These are phyloP conservation scores for Agaricus blazei DNA, from an alignment of 768 basidiomycete species.

Conservation along the genomic window DNA sequence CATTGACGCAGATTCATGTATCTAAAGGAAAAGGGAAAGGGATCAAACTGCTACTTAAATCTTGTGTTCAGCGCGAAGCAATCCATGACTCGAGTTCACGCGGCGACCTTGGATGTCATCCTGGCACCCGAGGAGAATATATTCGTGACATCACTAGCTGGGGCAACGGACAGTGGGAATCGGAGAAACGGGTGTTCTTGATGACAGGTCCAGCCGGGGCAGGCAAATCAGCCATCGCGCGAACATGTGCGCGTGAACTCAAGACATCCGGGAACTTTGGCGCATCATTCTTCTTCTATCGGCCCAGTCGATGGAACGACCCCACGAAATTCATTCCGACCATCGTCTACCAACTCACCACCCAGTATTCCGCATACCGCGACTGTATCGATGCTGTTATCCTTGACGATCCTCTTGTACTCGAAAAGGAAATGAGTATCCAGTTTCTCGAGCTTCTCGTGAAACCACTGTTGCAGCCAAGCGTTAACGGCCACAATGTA, in stretches of 20 bases:
- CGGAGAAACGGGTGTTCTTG: no score
- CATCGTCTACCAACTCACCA: constrained; percentile 19
- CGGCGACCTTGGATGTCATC: constrained; percentile 11
- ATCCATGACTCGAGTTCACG: no score
- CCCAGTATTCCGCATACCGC: not conserved
- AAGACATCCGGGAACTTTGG: not conserved
- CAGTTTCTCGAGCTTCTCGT: not conserved
- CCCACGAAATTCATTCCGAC: not conserved
- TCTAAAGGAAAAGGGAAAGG: no score
- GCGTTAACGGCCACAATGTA: not conserved
- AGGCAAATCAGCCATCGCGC: constrained; percentile 24
- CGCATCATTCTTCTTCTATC: constrained; percentile 18
- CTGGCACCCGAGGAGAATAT: no score
- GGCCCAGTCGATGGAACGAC: not conserved
- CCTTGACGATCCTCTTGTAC: not conserved
- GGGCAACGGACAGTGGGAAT: no score
- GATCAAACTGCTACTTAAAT: no score
- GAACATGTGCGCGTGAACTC: constrained; percentile 21
- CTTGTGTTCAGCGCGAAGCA: no score
- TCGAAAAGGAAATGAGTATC: not conserved
- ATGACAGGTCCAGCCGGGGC: constrained; percentile 15
- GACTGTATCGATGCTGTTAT: constrained; percentile 7
- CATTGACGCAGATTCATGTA: no score
- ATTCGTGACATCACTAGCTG: no score
- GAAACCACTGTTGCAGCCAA: not conserved